A percentile compares a stretch with the other conserved stretches of the same genome.
phyloP scores from a whole-genome alignment of 2,329 filamentous ascomycete genomes.

The Domatiomyces globalis region DNA sequence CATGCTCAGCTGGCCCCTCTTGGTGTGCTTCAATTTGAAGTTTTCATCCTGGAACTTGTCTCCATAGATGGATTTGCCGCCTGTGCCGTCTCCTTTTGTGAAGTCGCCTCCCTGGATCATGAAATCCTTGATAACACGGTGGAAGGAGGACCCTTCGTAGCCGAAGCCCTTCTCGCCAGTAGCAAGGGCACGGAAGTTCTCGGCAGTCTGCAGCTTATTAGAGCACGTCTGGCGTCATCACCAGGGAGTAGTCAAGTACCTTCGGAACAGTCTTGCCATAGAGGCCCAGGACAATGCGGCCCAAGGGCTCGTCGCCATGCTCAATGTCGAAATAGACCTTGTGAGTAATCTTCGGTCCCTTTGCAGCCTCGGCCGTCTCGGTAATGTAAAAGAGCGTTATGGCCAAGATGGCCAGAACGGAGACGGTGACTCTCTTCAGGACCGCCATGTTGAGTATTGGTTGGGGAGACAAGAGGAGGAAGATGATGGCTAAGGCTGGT shows the following conservation, averaged over 20 bases:
- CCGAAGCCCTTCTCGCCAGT: constrained; percentile 55
- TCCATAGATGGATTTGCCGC: constrained; percentile 55
- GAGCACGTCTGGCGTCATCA: background rate
- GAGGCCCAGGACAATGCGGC: constrained; percentile 48
- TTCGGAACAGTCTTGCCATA: constrained; percentile 56
- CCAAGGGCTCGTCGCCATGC: constrained; percentile 47
- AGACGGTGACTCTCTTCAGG: constrained; percentile 55
- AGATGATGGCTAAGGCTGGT: background rate
- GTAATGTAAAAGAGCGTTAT: constrained; percentile 62
- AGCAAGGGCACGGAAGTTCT: constrained; percentile 51
- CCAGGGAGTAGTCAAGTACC: constrained; percentile 26
- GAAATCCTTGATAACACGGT: constrained; percentile 56
- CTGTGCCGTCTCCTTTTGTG: constrained; percentile 49
- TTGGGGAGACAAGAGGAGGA: background rate
- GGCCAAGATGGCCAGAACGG: constrained; percentile 62
- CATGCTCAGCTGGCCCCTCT: constrained; percentile 51
- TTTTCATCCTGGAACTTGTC: constrained; percentile 55
- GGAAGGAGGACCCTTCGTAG: constrained; percentile 53
- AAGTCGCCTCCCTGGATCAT: constrained; percentile 61
- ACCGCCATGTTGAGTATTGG: constrained; percentile 51
- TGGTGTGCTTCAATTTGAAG: constrained; percentile 56
- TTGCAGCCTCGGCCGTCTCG: constrained; percentile 57
- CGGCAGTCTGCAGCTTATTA: constrained; percentile 37
- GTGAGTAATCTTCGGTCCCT: constrained; percentile 89
- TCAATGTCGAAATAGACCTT: constrained; percentile 58